Conservation (phyloP, 2,329 filamentous ascomycete species). For the Colletotrichum sp. region DNA sequence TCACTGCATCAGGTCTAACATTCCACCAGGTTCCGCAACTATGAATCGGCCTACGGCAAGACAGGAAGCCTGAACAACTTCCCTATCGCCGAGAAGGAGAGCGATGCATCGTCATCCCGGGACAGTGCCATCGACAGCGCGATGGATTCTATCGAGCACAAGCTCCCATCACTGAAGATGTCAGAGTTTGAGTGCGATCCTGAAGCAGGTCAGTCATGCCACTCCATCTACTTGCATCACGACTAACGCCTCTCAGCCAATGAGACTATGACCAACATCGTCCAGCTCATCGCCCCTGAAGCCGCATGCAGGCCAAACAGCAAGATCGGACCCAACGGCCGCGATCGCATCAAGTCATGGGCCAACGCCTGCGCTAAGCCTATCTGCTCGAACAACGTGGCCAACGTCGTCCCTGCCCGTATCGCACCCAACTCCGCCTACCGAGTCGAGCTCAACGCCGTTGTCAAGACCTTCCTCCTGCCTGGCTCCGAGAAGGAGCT, state of each 20-base stretch:
- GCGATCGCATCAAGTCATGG: constrained; percentile 27
- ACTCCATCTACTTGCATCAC: not conserved
- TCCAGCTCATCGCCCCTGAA: constrained; percentile 35
- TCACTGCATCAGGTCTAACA: not conserved
- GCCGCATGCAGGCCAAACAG: constrained; percentile 28
- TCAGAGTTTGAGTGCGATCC: constrained; percentile 29
- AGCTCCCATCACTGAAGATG: constrained; percentile 22
- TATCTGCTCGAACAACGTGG: not conserved
- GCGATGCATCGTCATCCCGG: not conserved
- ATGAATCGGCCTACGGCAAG: constrained; percentile 35
- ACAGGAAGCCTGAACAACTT: constrained; percentile 17
- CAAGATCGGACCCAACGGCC: constrained; percentile 12
- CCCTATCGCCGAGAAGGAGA: constrained; percentile 11
- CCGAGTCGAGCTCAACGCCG: constrained; percentile 40
- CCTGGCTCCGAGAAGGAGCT: constrained; percentile 50
- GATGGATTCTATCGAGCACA: not conserved
- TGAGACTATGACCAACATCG: constrained; percentile 38
- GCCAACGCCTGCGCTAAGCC: constrained; percentile 19
- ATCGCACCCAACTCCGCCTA: constrained; percentile 17
- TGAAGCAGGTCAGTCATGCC: constrained; percentile 34
- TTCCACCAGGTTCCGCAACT: constrained; percentile 46
- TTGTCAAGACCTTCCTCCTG: constrained; percentile 45
- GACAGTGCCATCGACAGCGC: constrained; percentile 2
- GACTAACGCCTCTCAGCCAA: constrained; percentile 23
- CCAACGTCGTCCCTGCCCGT: constrained; percentile 12